phyloP scores from a whole-genome alignment of 176 grass and related monocot genomes.

The Thinopyrum elongatum region DNA sequence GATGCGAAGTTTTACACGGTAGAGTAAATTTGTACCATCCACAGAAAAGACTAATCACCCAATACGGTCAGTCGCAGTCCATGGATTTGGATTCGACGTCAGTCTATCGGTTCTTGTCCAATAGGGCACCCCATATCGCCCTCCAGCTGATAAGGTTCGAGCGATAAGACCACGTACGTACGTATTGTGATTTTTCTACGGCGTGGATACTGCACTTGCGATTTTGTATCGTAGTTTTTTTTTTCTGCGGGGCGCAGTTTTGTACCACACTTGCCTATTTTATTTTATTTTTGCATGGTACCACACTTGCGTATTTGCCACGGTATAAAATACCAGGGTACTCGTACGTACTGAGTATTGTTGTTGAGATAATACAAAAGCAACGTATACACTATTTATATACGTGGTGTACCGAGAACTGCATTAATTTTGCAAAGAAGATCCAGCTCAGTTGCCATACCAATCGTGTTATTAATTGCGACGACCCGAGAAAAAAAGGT shows the following conservation, averaged over 20 bases:
- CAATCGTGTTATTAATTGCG: not conserved
- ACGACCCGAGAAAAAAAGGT: too few relatives aligned
- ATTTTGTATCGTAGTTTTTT: not conserved
- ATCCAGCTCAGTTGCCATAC: not conserved
- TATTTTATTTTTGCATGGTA: not conserved
- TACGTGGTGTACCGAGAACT: not conserved
- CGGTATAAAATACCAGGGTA: not conserved
- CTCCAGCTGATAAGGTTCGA: not conserved
- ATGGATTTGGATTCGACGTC: not conserved
- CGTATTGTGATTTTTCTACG: not conserved
- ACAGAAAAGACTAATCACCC: not conserved
- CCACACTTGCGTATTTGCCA: not conserved
- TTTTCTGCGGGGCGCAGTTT: too few relatives aligned
- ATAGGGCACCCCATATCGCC: not conserved
- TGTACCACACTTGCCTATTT: not conserved
- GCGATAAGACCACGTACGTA: not conserved
- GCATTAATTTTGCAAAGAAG: not conserved
- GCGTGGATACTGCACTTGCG: not conserved
- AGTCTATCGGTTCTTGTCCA: not conserved
- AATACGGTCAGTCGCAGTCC: not conserved
- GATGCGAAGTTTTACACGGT: not conserved
- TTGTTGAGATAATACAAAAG: not conserved
- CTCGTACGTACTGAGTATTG: not conserved
- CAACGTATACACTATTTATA: not conserved
- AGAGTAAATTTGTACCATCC: not conserved